Percentiles rank a stretch among this genome's conserved stretches.
Evolutionary conservation across 768 basidiomycete species (phyloP).

Genomic region (Collybia mongolica): DNA sequence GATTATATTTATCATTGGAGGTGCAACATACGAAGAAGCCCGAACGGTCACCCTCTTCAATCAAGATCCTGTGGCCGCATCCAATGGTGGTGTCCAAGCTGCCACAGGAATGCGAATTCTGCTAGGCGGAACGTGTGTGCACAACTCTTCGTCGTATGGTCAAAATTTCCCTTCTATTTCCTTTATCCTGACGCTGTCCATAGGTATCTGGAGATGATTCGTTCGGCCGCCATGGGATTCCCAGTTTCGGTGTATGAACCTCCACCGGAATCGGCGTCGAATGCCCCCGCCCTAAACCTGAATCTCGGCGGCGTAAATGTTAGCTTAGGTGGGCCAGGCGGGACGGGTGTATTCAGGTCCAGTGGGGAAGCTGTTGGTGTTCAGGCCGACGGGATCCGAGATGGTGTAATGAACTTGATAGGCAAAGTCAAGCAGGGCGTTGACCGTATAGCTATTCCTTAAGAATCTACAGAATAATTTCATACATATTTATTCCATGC

Average conservation of each 20-base stretch:
- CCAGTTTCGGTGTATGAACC: conserved; percentile 69
- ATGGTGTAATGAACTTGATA: conserved; percentile 84
- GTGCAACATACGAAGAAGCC: conserved; percentile 95
- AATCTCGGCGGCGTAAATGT: conserved; percentile 93
- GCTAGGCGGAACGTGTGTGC: conserved; percentile 92
- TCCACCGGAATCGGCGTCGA: conserved; percentile 71
- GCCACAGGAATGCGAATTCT: conserved; percentile 73
- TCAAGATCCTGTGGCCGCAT: conserved; percentile 61
- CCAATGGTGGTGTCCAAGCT: conserved; percentile 44
- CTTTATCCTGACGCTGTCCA: conserved; percentile 7
- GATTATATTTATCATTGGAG: conserved; percentile 96
- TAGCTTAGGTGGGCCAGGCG: conserved; percentile 84
- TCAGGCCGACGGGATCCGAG: conserved; percentile 85
- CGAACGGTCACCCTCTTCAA: conserved; percentile 83
- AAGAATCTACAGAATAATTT: conserved; percentile 9
- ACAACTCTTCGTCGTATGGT: conserved; percentile 87
- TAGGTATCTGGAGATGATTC: conserved; percentile 90
- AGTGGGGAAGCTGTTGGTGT: conserved; percentile 70
- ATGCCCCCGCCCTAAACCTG: conserved; percentile 80
- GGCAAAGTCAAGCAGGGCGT: conserved; percentile 90
- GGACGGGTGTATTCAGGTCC: conserved; percentile 83
- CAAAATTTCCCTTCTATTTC: conserved; percentile 1
- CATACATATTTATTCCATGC: neutral
- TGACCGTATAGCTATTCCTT: conserved; percentile 55
- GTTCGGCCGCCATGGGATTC: conserved; percentile 63